phyloP scores from a whole-genome alignment of 129 eudicot species.

The Lactuca saligna region DNA sequence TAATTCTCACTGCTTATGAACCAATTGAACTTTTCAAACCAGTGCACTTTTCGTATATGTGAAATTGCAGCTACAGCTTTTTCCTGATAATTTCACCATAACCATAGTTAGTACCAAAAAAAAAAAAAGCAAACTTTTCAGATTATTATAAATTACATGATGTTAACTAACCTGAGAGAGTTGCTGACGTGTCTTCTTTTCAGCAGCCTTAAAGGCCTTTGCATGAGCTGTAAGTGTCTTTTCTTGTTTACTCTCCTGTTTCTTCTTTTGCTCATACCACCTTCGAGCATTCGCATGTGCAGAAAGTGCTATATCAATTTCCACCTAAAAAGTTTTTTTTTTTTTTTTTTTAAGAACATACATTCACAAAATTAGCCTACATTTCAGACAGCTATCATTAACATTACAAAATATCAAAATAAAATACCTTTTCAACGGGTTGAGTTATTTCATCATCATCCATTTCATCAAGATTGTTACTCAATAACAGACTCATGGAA shows the following conservation, averaged over 20 bases:
- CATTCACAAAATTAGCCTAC: constrained; percentile 8
- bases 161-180: constrained; percentile 73
- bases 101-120: constrained; percentile 24
- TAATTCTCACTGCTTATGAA: constrained; percentile 97
- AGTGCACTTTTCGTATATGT: constrained; percentile 95
- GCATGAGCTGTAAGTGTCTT: constrained; percentile 94
- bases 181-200: constrained; percentile 86
- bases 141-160: too few relatives aligned
- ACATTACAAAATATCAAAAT: constrained; percentile 1
- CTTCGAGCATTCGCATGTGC: constrained; percentile 98
- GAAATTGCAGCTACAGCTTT: constrained; percentile 85
- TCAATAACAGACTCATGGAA: constrained; percentile 79
- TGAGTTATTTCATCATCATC: constrained; percentile 93
- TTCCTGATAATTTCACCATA: constrained; percentile 52
- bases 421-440: constrained; percentile 83
- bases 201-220: constrained; percentile 98
- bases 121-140: neutral
- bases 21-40: constrained; percentile 99
- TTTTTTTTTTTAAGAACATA: constrained; percentile 10
- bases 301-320: constrained; percentile 88
- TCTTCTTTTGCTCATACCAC: constrained; percentile 95
- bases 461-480: constrained; percentile 98
- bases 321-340: constrained; percentile 73
- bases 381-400: neutral
- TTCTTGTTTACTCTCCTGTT: constrained; percentile 96